phyloP scores from a whole-genome alignment of 73 alveolate genomes.

The Stentor coeruleus region DNA sequence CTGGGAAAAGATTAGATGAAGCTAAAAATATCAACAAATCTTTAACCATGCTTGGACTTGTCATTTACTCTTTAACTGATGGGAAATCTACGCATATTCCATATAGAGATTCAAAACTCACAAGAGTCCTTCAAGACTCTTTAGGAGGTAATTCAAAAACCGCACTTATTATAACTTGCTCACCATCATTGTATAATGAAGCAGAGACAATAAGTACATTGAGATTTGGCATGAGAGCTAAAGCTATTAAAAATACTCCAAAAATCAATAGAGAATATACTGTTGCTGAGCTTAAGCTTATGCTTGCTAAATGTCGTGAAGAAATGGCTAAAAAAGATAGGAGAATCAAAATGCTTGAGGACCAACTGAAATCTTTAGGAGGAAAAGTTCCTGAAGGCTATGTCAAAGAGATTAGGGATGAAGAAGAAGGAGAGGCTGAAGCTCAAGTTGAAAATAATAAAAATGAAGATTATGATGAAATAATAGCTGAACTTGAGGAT shows the following conservation, averaged over 20 bases:
- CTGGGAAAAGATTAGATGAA: conserved; percentile 58
- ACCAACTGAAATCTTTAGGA: conserved; percentile 36
- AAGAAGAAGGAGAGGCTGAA: conserved; percentile 71
- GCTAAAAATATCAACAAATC: conserved; percentile 59
- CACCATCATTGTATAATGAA: conserved; percentile 96
- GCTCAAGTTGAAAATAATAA: too few species aligned
- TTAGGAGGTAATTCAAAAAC: conserved; percentile 98
- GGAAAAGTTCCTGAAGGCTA: conserved; percentile 42
- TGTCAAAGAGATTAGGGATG: conserved; percentile 59
- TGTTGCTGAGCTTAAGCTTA: conserved; percentile 72
- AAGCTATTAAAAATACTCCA: conserved; percentile 93
- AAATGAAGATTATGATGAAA: conserved; percentile 70
- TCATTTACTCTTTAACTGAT: conserved; percentile 49
- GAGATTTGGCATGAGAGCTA: conserved; percentile 97
- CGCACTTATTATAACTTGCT: conserved; percentile 94
- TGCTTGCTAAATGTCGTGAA: conserved; percentile 84
- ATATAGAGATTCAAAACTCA: conserved; percentile 77
- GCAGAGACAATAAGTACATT: conserved; percentile 97
- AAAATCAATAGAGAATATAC: conserved; percentile 95
- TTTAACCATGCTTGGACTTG: conserved; percentile 42
- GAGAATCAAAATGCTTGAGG: conserved; percentile 78
- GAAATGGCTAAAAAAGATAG: conserved; percentile 72
- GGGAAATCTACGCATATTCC: conserved; percentile 73
- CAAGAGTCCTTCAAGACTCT: conserved; percentile 94
- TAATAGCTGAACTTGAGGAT: conserved; percentile 75